These are phyloP conservation scores for Eutrema salsugineum DNA, from an alignment of 441 rosid species.

Conservation along the genomic window DNA sequence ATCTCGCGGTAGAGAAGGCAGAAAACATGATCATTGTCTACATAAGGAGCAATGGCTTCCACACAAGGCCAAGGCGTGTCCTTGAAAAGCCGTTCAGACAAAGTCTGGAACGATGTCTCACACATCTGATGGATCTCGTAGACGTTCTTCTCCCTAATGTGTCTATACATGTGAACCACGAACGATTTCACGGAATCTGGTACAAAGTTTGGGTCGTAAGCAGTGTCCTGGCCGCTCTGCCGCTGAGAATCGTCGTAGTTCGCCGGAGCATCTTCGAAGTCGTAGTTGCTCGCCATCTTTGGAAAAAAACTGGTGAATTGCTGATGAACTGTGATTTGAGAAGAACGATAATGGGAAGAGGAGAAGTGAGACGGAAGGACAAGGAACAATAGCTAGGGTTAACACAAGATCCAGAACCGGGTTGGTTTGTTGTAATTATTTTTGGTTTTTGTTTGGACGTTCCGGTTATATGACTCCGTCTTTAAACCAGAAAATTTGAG, in stretches of 20 bases:
- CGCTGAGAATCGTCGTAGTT: conserved; percentile 40
- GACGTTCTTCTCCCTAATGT: conserved; percentile 94
- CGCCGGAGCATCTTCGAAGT: conserved; percentile 49
- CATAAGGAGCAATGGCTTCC: conserved; percentile 77
- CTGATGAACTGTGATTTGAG: not conserved
- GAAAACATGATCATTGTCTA: conserved; percentile 90
- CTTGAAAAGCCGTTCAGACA: conserved; percentile 84
- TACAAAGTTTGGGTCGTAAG: conserved; percentile 83
- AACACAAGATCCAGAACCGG: not conserved
- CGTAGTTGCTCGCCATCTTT: conserved; percentile 54
- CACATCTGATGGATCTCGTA: conserved; percentile 99
- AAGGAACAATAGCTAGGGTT: conserved; percentile 26
- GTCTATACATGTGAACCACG: conserved; percentile 89
- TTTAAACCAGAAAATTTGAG: too few relatives aligned
- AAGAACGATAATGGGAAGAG: not conserved
- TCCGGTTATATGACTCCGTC: not conserved
- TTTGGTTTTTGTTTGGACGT: not conserved
- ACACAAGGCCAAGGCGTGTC: conserved; percentile 96
- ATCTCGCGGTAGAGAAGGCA: conserved; percentile 94
- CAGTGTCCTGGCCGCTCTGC: conserved; percentile 35
- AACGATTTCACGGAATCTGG: conserved; percentile 93
- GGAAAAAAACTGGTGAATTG: not conserved
- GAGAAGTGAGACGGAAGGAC: not conserved
- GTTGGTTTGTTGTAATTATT: not conserved
- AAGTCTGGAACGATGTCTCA: conserved; percentile 87